Conservation (phyloP, 2,329 filamentous ascomycete species). For the Daldinia eschscholtzii region DNA sequence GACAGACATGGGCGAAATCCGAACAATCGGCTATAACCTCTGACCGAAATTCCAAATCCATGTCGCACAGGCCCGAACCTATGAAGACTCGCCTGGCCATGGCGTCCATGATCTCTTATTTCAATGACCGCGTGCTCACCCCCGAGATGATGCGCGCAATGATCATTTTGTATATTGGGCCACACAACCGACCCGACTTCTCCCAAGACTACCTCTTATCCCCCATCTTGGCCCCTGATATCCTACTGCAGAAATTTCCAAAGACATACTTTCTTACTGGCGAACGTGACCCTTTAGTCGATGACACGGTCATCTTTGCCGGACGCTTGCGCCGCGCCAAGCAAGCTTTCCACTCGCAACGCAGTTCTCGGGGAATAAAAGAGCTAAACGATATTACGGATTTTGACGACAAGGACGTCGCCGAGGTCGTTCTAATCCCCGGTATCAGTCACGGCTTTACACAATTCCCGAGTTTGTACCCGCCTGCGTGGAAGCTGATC, state of each 20-base stretch:
- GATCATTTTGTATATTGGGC: constrained; percentile 97
- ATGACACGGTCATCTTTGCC: constrained; percentile 97
- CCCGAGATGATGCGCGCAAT: constrained; percentile 99
- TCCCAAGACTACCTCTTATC: constrained; percentile 90
- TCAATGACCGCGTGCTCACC: constrained; percentile 93
- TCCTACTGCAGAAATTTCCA: constrained; percentile 85
- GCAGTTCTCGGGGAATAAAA: constrained; percentile 66
- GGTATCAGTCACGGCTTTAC: constrained; percentile 94
- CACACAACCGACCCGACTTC: constrained; percentile 93
- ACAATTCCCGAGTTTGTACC: constrained; percentile 89
- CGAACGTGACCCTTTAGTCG: constrained; percentile 93
- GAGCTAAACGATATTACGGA: constrained; percentile 60
- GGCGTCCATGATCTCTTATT: constrained; percentile 97
- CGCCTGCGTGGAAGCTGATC: constrained; percentile 90
- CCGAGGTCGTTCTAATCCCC: constrained; percentile 86
- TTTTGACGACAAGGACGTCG: constrained; percentile 80
- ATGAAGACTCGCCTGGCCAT: constrained; percentile 90
- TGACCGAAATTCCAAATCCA: constrained; percentile 42
- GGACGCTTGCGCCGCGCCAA: constrained; percentile 87
- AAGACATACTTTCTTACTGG: constrained; percentile 95
- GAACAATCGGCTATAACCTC: constrained; percentile 39
- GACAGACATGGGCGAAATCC: constrained; percentile 54
- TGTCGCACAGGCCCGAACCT: constrained; percentile 67
- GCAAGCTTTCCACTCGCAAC: constrained; percentile 64
- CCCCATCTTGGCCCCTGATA: constrained; percentile 88